These are phyloP conservation scores for Linum lewisii DNA, from an alignment of 345 rosid genomes.

Conservation along the genomic window DNA sequence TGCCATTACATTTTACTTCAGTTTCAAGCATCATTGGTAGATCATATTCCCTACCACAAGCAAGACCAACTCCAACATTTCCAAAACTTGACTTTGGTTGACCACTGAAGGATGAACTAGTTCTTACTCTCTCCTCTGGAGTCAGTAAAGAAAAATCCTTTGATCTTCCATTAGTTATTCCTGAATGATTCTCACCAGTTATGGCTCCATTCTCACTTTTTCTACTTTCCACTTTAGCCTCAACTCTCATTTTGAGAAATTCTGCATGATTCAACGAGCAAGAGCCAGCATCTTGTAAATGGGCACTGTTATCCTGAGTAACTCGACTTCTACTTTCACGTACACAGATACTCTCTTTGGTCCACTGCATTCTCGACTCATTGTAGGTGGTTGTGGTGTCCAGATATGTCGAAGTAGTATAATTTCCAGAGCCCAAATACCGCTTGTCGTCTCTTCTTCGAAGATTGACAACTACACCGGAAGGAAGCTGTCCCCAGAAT, in stretches of 20 bases:
- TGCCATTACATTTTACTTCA: constrained; percentile 7
- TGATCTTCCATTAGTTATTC: background rate
- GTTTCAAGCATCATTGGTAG: background rate
- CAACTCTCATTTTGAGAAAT: background rate
- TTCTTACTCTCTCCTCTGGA: background rate
- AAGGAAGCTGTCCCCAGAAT: constrained; percentile 10
- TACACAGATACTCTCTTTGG: background rate
- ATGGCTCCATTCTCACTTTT: too few relatives aligned
- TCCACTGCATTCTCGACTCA: constrained; percentile 13
- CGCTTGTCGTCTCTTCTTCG: constrained; percentile 10
- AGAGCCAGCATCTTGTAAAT: constrained; percentile 2
- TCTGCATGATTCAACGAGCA: constrained; percentile 1
- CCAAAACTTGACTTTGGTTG: constrained; percentile 3
- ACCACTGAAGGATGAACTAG: background rate
- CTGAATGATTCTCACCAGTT: background rate
- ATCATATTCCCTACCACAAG: constrained; percentile 7
- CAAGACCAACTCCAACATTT: constrained; percentile 14
- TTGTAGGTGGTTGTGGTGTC: background rate
- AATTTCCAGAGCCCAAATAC: constrained; percentile 5
- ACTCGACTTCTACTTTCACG: background rate
- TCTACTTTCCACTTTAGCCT: background rate
- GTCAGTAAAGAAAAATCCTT: background rate
- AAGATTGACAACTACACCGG: constrained; percentile 5
- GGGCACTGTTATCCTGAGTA: constrained; percentile 1
- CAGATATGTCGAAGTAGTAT: background rate